These are phyloP conservation scores for Echria macrotheca DNA, from an alignment of 495 filamentous ascomycete species.

Conservation along the genomic window DNA sequence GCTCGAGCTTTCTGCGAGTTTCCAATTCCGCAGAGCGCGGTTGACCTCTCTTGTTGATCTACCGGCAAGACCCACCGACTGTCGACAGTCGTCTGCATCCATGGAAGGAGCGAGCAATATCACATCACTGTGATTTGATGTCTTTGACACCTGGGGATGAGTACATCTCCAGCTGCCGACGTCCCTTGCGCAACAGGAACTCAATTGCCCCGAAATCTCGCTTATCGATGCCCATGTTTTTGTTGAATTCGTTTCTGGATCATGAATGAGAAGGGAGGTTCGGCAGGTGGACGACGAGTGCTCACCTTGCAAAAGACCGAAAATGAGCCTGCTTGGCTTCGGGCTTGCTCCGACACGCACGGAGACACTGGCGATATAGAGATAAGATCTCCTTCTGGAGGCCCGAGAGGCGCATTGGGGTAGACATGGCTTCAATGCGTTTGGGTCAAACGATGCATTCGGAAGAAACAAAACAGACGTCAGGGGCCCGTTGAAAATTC, in stretches of 20 bases:
- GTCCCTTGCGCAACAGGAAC: constrained; percentile 78
- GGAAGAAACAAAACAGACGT: background rate
- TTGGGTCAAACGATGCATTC: too few species aligned
- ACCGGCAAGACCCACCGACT: too few species aligned
- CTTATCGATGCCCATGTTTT: constrained; percentile 64
- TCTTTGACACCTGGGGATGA: constrained; percentile 77
- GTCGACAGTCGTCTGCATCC: too few species aligned
- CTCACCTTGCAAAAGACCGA: constrained; percentile 35
- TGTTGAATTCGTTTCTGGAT: constrained; percentile 68
- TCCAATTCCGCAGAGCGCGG: background rate
- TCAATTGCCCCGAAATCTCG: constrained; percentile 88
- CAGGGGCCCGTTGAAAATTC: constrained; percentile 8
- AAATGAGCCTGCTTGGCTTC: constrained; percentile 38
- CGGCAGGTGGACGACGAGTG: background rate
- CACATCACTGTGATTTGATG: constrained; percentile 48
- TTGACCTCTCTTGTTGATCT: background rate
- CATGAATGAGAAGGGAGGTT: constrained; percentile 6
- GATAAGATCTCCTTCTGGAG: constrained; percentile 85
- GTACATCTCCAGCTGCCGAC: constrained; percentile 81
- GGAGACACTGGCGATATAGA: constrained; percentile 80
- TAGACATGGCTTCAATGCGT: constrained; percentile 4
- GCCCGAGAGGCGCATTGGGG: constrained; percentile 63
- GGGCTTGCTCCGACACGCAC: constrained; percentile 77
- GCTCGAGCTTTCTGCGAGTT: too few species aligned
- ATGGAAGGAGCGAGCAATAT: constrained; percentile 5